Conservation (phyloP, 305 asterid species). For the Fraxinus nigra region DNA sequence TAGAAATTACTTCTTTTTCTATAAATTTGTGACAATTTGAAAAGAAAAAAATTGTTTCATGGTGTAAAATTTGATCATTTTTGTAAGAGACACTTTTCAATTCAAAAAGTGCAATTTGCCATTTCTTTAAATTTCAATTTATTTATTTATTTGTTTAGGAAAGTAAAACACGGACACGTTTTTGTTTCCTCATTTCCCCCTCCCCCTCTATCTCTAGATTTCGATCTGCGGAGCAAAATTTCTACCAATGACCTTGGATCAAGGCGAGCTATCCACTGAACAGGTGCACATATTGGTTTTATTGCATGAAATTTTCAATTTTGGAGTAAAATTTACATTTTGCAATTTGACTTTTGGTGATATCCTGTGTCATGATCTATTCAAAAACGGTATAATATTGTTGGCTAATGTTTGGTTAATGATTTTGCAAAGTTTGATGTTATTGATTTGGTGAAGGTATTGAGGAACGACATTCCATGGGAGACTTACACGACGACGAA, state of each 20-base stretch:
- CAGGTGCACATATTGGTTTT: constrained; percentile 36
- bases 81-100: no score
- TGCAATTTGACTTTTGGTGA: background rate
- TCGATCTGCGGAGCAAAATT: constrained; percentile 29
- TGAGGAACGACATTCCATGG: constrained; percentile 93
- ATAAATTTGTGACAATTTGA: no score
- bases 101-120: no score
- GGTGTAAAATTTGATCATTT: no score
- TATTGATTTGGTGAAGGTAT: constrained; percentile 48
- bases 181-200: background rate
- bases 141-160: background rate
- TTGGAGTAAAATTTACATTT: background rate
- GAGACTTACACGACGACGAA: constrained; percentile 83
- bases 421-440: background rate
- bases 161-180: background rate
- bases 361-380: background rate
- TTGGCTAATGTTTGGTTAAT: background rate
- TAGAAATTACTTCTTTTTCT: no score
- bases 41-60: no score
- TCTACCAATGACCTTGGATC: constrained; percentile 43
- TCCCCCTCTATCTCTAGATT: constrained; percentile 33
- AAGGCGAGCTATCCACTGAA: constrained; percentile 65
- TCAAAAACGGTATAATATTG: background rate
- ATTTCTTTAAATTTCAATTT: no score
- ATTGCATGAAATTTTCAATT: background rate